phyloP scores from a whole-genome alignment of 345 rosid species.

The Aegle marmelos region DNA sequence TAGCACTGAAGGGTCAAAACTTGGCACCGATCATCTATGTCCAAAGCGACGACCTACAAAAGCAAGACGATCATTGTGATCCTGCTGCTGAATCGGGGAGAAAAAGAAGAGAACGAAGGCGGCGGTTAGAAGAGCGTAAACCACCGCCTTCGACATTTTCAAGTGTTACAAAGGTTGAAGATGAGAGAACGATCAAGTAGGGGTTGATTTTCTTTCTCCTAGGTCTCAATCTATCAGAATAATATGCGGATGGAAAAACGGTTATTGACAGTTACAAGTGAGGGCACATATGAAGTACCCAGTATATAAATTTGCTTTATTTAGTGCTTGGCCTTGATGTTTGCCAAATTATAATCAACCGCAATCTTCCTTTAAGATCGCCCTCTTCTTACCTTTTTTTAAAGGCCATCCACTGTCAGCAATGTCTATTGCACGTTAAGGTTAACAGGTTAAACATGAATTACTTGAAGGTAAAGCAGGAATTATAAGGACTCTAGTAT shows the following conservation, averaged over 20 bases:
- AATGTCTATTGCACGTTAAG: no score
- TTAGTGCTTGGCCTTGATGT: no score
- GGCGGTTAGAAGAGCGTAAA: constrained; percentile 37
- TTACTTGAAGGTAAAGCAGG: no score
- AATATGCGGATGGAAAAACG: constrained; percentile 36
- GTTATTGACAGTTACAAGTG: constrained; percentile 40
- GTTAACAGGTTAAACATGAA: no score
- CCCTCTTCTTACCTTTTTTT: no score
- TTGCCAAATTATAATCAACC: no score
- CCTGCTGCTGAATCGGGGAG: constrained; percentile 15
- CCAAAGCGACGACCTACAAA: constrained; percentile 48
- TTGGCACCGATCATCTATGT: constrained; percentile 25
- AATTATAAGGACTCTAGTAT: no score
- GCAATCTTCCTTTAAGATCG: no score
- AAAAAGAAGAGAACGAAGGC: constrained; percentile 36
- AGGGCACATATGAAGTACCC: constrained; percentile 3
- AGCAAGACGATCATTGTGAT: not conserved
- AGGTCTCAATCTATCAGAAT: constrained; percentile 8
- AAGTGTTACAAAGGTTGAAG: not conserved
- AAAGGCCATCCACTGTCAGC: no score
- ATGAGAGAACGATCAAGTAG: no score
- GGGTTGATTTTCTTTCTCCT: not conserved
- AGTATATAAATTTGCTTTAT: no score
- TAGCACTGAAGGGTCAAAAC: constrained; percentile 57
- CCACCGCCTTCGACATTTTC: constrained; percentile 68